phyloP scores from a whole-genome alignment of 352 stramenopile genomes.

The Globisporangium heterothallicum region DNA sequence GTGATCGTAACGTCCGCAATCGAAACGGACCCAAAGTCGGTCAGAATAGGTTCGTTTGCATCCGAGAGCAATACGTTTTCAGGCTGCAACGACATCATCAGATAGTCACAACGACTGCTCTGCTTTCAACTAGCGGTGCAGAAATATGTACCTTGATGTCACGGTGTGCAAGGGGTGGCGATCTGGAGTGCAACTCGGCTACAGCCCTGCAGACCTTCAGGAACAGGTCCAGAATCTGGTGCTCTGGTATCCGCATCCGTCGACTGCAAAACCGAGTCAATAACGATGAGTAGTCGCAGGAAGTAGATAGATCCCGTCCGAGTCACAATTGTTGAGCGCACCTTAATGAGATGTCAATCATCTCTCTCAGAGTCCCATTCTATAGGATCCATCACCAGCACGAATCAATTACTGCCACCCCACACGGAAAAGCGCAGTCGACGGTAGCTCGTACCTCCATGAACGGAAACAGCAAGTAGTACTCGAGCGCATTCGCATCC shows the following conservation, averaged over 20 bases:
- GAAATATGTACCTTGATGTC: slow-evolving; percentile 71
- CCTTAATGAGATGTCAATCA: slow-evolving; percentile 71
- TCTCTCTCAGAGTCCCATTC: slow-evolving; percentile 80
- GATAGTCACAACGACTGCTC: too few relatives aligned
- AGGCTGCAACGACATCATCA: slow-evolving; percentile 32
- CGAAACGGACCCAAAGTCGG: slow-evolving; percentile 83
- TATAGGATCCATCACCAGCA: slow-evolving; percentile 16
- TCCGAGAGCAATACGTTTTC: slow-evolving; percentile 85
- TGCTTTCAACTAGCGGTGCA: too few relatives aligned
- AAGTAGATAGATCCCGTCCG: neutral
- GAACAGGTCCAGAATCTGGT: slow-evolving; percentile 75
- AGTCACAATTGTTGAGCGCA: slow-evolving; percentile 13
- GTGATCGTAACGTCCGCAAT: slow-evolving; percentile 56
- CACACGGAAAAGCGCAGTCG: neutral
- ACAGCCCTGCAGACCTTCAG: slow-evolving; percentile 79
- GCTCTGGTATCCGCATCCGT: slow-evolving; percentile 51
- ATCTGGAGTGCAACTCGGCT: slow-evolving; percentile 63
- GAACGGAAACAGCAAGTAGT: slow-evolving; percentile 84
- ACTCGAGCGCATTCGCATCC: slow-evolving; percentile 42
- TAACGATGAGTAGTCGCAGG: neutral
- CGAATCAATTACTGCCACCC: neutral
- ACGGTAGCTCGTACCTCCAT: slow-evolving; percentile 46
- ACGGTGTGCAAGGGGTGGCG: slow-evolving; percentile 71
- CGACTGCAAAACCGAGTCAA: slow-evolving; percentile 9
- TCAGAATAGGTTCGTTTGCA: slow-evolving; percentile 76